phyloP scores from a whole-genome alignment of 768 basidiomycete species.

The Boletus bicolor region DNA sequence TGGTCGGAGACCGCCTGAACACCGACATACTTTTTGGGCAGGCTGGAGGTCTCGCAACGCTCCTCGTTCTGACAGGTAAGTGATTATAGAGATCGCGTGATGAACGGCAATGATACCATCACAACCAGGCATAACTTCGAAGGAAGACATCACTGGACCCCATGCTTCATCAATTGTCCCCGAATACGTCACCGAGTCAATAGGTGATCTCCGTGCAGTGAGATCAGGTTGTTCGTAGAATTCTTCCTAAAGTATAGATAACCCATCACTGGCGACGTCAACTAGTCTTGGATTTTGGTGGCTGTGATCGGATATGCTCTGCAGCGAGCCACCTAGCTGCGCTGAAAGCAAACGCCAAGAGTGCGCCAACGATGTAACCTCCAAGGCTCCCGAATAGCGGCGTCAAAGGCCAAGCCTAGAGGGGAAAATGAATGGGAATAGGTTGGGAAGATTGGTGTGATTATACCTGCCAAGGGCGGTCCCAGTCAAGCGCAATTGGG shows the following conservation, averaged over 20 bases:
- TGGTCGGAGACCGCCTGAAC: conserved; percentile 94
- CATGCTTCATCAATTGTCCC: conserved; percentile 72
- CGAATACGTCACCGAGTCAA: conserved; percentile 72
- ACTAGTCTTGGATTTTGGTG: conserved; percentile 22
- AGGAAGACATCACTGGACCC: conserved; percentile 69
- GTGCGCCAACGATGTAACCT: conserved; percentile 63
- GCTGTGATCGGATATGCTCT: conserved; percentile 32
- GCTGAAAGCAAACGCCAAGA: conserved; percentile 51
- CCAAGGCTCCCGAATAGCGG: conserved; percentile 68
- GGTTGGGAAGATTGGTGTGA: conserved; percentile 4
- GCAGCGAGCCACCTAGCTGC: conserved; percentile 37
- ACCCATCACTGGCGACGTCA: conserved; percentile 11
- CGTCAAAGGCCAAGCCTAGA: conserved; percentile 81
- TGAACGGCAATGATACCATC: neutral
- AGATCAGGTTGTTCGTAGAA: conserved; percentile 21
- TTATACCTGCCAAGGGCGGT: conserved; percentile 92
- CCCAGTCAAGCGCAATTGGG: conserved; percentile 94
- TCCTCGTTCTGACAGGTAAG: conserved; percentile 90
- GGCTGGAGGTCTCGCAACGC: conserved; percentile 77
- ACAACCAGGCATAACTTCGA: conserved; percentile 67
- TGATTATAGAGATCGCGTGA: neutral
- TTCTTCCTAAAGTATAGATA: neutral
- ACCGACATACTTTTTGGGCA: conserved; percentile 96
- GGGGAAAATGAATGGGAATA: neutral
- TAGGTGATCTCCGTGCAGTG: conserved; percentile 71